A percentile compares a stretch with the other conserved stretches of the same genome.
phyloP scores from a whole-genome alignment of 2,329 filamentous ascomycete genomes.

The Beauveria brongniartii region DNA sequence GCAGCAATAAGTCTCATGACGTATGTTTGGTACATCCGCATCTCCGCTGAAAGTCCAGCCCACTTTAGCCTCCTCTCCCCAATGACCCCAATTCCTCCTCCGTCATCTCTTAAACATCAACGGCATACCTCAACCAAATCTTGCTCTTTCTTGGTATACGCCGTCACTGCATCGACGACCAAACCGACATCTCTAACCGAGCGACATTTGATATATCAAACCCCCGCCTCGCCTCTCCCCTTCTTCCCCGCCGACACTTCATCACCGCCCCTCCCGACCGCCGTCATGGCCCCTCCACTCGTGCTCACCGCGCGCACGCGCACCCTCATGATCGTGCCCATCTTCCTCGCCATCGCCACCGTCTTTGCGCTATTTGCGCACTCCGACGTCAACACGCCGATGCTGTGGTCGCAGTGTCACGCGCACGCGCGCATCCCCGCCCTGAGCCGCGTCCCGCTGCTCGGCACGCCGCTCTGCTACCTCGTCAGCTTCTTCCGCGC shows the following conservation, averaged over 20 bases:
- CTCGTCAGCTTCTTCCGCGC: slow-evolving; percentile 41
- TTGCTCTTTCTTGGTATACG: neutral
- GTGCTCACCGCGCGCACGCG: slow-evolving; percentile 30
- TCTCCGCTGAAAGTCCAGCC: neutral
- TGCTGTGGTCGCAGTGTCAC: slow-evolving; percentile 48
- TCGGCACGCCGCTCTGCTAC: slow-evolving; percentile 41
- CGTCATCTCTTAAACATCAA: neutral
- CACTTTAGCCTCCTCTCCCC: neutral
- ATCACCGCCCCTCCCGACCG: neutral
- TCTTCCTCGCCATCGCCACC: slow-evolving; percentile 37
- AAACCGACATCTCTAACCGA: neutral
- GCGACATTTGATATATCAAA: too few species aligned
- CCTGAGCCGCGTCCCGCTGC: slow-evolving; percentile 34
- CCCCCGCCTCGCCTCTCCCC: too few species aligned
- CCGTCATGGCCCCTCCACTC: slow-evolving; percentile 1
- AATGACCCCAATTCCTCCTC: neutral
- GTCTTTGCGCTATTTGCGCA: slow-evolving; percentile 34
- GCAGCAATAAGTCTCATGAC: too few species aligned
- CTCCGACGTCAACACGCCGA: slow-evolving; percentile 41
- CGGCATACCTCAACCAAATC: neutral
- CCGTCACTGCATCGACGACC: neutral
- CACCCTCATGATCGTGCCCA: slow-evolving; percentile 41
- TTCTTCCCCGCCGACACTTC: too few species aligned
- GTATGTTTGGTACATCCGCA: neutral
- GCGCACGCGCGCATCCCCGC: slow-evolving; percentile 36